Conservation (phyloP, 371 early-diverging fungal species). For the Rhizopus delemar region DNA sequence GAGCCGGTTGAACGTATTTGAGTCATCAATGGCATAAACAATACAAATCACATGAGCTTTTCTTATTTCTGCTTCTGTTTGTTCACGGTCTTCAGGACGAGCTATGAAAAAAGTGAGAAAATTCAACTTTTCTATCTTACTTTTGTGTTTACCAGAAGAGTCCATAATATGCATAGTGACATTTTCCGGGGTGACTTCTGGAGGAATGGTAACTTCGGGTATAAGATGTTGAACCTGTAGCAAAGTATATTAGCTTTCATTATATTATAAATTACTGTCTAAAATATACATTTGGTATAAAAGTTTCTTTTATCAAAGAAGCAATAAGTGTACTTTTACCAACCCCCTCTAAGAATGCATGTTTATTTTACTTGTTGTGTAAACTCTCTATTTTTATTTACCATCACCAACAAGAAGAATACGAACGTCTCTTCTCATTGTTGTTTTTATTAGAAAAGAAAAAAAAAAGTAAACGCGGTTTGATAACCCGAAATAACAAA, state of each 20-base stretch:
- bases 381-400: slow-evolving; percentile 36
- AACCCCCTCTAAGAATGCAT: slow-evolving; percentile 69
- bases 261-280: not conserved
- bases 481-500: not conserved
- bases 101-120: slow-evolving; percentile 45
- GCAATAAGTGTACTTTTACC: slow-evolving; percentile 96
- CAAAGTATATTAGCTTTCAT: not conserved
- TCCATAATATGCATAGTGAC: slow-evolving; percentile 96
- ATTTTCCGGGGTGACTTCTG: slow-evolving; percentile 95
- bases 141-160: slow-evolving; percentile 69
- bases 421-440: slow-evolving; percentile 88
- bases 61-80: slow-evolving; percentile 86
- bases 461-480: slow-evolving; percentile 1
- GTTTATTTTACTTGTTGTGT: not conserved
- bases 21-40: slow-evolving; percentile 88
- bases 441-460: not conserved
- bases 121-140: not conserved
- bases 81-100: slow-evolving; percentile 83
- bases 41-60: slow-evolving; percentile 96
- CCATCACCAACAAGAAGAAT: slow-evolving; percentile 90
- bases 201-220: slow-evolving; percentile 97
- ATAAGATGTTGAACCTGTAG: slow-evolving; percentile 92
- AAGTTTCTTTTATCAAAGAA: slow-evolving; percentile 92
- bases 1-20: slow-evolving; percentile 80
- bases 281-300: slow-evolving; percentile 82